Evolutionary conservation across 2,329 filamentous ascomycete genomes (phyloP).

Genomic region (Aschersonia sp.): DNA sequence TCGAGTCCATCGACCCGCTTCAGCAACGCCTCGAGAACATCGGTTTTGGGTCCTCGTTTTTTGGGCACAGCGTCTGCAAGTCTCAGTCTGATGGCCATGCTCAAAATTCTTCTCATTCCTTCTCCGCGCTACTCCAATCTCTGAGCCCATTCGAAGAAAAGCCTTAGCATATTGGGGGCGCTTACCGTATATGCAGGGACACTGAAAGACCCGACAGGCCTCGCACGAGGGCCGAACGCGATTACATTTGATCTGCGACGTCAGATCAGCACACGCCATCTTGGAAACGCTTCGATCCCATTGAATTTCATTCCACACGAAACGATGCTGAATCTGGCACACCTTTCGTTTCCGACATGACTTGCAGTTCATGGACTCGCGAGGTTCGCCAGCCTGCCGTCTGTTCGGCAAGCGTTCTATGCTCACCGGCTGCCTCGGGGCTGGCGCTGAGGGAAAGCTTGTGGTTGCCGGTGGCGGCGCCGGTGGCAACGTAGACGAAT

Average conservation of each 20-base stretch:
- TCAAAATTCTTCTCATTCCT: not conserved
- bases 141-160: not conserved
- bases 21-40: conserved; percentile 69
- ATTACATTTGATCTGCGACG: conserved; percentile 74
- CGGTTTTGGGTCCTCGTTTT: conserved; percentile 80
- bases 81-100: not conserved
- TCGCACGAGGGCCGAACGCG: conserved; percentile 72
- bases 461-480: not conserved
- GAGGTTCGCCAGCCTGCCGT: conserved; percentile 58
- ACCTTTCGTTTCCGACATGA: conserved; percentile 89
- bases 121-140: not conserved
- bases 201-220: conserved; percentile 80
- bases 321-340: conserved; percentile 8
- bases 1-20: conserved; percentile 79
- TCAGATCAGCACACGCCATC: not conserved
- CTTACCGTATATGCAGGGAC: conserved; percentile 75
- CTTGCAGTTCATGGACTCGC: conserved; percentile 92
- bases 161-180: conserved; percentile 2
- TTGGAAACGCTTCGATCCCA: not conserved
- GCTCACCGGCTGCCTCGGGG: conserved; percentile 64
- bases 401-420: conserved; percentile 65
- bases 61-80: conserved; percentile 68
- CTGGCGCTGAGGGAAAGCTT: conserved; percentile 28
- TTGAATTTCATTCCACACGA: not conserved
- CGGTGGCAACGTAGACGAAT: conserved; percentile 1